Percentiles rank a stretch among this genome's conserved stretches.
phyloP scores from a whole-genome alignment of 805 yeast species.

The Sugiyamaella mastotermitis region DNA sequence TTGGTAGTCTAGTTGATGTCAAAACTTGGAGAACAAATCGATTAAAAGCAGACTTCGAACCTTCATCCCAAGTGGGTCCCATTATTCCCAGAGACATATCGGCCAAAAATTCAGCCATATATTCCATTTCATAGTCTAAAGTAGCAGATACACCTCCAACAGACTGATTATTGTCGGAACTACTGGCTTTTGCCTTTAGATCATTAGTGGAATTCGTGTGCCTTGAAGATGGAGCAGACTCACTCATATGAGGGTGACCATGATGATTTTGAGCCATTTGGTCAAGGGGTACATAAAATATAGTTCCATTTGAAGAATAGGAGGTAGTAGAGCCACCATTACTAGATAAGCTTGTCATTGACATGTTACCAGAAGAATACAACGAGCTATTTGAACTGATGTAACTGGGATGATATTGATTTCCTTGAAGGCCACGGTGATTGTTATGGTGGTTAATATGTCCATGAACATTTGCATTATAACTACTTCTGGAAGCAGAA shows the following conservation, averaged over 20 bases:
- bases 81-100: conserved; percentile 59
- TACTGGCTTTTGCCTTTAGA: conserved; percentile 14
- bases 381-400: too few species aligned
- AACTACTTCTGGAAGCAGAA: not conserved
- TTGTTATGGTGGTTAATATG: not conserved
- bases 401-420: not conserved
- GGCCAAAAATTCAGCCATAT: conserved; percentile 75
- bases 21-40: conserved; percentile 60
- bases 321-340: conserved; percentile 2
- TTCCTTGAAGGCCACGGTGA: not conserved
- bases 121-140: conserved; percentile 70
- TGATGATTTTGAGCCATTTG: too few species aligned
- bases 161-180: conserved; percentile 8
- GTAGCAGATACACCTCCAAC: conserved; percentile 74
- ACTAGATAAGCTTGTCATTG: too few species aligned
- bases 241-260: too few species aligned
- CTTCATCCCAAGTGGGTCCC: conserved; percentile 22
- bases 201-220: not conserved
- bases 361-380: too few species aligned
- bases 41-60: conserved; percentile 14
- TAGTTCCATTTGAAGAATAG: conserved; percentile 17
- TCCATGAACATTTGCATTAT: not conserved
- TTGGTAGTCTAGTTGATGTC: conserved; percentile 82
- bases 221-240: too few species aligned
- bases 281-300: conserved; percentile 16